Base-by-base conservation (phyloP, 2,329 filamentous ascomycete species). In the Teratosphaeria destructans region DNA sequence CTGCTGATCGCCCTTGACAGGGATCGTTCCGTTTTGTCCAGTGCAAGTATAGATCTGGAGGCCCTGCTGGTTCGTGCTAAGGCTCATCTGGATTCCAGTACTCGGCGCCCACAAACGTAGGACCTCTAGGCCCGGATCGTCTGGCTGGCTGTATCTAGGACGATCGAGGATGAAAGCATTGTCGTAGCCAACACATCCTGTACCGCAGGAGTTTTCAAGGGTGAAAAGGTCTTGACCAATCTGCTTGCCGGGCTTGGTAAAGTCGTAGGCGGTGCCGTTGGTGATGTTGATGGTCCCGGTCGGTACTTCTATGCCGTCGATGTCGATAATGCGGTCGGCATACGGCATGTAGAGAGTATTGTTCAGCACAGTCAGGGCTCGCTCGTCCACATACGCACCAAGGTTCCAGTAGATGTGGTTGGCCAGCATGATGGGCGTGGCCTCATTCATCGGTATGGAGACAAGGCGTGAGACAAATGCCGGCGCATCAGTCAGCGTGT, bases 401-500 rank as follows among this genome's bases (percentile, higher is more conserved):
- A 93, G 78, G 72, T 92, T 92, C 89, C 88, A 93, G 79, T 93
- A 93, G 7, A 82, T 83, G 72, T 87, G 85, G 52, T 84, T 83
- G 70, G 82, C 88, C 60, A 93, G 79, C 88, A 93, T 92, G 72
- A 93, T 90, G 55, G 89, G 89, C 5, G 89, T 92, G 76, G 85
- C 86, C 75, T 88, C 84, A 34, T 86, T 89, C 8, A 85, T 85
- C 3, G 88, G 78, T 59, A 87, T 73, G 49, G 88, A 88, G 14
- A 85, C 76, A 79, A 92, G 90, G 74, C 83, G 86, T 67, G 90
- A 79, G 68, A 88, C 80, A 87, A 88, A 91, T 52, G 77, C 73
- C 55, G 83, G 82, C 70, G 81, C 78, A 32, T 84, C 82, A 3
- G 78, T 79, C 57, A 92, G 72, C 0, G 85, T 86, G 74, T 92